phyloP scores from a whole-genome alignment of 441 rosid genomes.

The Erodium trifolium region DNA sequence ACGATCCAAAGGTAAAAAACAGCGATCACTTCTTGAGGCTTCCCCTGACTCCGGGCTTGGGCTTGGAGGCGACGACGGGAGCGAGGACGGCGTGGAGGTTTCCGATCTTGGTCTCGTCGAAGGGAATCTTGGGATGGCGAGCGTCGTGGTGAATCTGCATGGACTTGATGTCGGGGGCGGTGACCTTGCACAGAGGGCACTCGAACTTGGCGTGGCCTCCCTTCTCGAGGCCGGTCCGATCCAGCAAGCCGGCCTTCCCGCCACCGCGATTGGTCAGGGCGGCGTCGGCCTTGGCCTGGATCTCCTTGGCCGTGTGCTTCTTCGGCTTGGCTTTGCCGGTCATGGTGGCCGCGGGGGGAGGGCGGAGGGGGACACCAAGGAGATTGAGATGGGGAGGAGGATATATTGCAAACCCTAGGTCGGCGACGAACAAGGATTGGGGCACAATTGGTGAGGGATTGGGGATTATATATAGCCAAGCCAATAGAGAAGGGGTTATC shows the following conservation, averaged over 20 bases:
- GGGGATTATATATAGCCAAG: not conserved
- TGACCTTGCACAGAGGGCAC: slow-evolving; percentile 85
- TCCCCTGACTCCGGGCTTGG: slow-evolving; percentile 58
- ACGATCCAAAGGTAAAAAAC: too few species aligned
- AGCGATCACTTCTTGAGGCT: slow-evolving; percentile 52
- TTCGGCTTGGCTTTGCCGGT: slow-evolving; percentile 99
- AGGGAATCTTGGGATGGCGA: slow-evolving; percentile 77
- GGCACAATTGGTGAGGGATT: not conserved
- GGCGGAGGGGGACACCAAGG: not conserved
- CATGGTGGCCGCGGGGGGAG: slow-evolving; percentile 26
- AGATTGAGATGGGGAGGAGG: too few species aligned
- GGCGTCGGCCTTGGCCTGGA: slow-evolving; percentile 67
- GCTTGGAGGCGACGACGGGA: slow-evolving; percentile 24
- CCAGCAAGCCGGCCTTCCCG: slow-evolving; percentile 73
- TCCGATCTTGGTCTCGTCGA: slow-evolving; percentile 49
- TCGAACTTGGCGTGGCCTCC: slow-evolving; percentile 95
- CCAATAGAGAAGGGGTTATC: not conserved
- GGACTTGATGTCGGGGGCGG: slow-evolving; percentile 70
- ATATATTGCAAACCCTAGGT: not conserved
- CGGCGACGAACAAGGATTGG: not conserved
- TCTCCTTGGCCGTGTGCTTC: slow-evolving; percentile 99
- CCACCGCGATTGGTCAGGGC: slow-evolving; percentile 89
- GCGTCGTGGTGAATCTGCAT: slow-evolving; percentile 98
- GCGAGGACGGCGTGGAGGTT: slow-evolving; percentile 40
- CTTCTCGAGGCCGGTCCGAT: slow-evolving; percentile 66